phyloP scores from a whole-genome alignment of 495 filamentous ascomycete genomes.

The Aspergillus incahuasiensis region DNA sequence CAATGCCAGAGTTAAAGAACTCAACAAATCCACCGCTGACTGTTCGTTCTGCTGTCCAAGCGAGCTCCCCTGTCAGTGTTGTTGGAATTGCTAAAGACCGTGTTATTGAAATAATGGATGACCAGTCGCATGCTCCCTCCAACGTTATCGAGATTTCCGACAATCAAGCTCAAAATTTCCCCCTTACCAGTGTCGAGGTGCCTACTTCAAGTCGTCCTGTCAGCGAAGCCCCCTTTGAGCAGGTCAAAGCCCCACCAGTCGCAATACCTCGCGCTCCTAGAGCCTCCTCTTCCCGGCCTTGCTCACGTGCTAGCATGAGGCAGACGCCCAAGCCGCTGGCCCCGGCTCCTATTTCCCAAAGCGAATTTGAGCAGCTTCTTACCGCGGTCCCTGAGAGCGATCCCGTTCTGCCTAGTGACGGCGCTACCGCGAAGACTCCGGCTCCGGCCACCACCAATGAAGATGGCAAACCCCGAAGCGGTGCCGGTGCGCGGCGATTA shows the following conservation, averaged over 20 bases:
- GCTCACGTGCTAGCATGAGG: conserved; percentile 33
- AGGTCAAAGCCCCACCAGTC: conserved; percentile 15
- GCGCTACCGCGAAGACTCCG: conserved; percentile 32
- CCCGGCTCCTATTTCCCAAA: conserved; percentile 37
- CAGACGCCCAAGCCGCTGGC: conserved; percentile 38
- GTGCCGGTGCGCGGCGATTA: conserved; percentile 32
- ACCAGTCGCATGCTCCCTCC: background rate
- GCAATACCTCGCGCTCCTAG: conserved; percentile 23
- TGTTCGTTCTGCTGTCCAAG: conserved; percentile 35
- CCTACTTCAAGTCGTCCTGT: conserved; percentile 15
- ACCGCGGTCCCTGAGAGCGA: conserved; percentile 54
- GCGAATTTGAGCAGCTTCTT: conserved; percentile 29
- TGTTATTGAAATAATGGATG: background rate
- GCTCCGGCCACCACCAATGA: conserved; percentile 22
- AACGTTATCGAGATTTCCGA: background rate
- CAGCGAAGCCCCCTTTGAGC: conserved; percentile 14
- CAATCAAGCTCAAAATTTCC: background rate
- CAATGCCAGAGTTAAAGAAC: conserved; percentile 32
- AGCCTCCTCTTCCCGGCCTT: conserved; percentile 34
- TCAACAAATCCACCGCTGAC: conserved; percentile 37
- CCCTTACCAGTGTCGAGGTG: background rate
- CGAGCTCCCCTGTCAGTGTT: conserved; percentile 27
- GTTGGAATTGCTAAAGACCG: conserved; percentile 20
- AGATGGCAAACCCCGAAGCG: conserved; percentile 32
- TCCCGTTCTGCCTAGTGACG: conserved; percentile 46